Conservation (phyloP, 148 eudicot genomes). For the Vaccinium darrowii region DNA sequence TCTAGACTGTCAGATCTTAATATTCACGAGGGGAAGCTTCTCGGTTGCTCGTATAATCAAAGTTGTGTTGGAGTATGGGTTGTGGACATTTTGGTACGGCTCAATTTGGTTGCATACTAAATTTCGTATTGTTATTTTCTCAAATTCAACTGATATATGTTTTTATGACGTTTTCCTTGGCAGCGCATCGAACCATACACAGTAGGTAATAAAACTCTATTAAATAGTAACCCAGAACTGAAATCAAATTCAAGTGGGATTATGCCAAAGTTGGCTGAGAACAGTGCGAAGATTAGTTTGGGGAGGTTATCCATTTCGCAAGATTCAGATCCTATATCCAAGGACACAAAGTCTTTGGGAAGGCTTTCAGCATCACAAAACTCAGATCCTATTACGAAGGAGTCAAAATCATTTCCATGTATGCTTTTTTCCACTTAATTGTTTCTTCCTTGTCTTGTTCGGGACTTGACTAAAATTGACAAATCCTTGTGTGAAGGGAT, state of each 20-base stretch:
- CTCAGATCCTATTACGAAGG: conserved; percentile 55
- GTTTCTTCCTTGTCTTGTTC: conserved; percentile 9
- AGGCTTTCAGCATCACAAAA: conserved; percentile 60
- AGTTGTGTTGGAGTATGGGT: conserved; percentile 99
- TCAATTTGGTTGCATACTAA: background rate
- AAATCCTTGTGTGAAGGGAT: background rate
- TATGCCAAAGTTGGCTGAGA: conserved; percentile 52
- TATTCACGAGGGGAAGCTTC: conserved; percentile 96
- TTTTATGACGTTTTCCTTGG: conserved; percentile 23
- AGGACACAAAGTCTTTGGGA: conserved; percentile 61
- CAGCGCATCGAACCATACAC: conserved; percentile 92
- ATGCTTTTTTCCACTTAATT: conserved; percentile 25
- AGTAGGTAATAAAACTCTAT: conserved; percentile 34
- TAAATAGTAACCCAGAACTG: conserved; percentile 52
- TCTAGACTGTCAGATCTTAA: conserved; percentile 91
- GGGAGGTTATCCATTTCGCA: conserved; percentile 71
- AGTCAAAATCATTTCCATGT: conserved; percentile 66
- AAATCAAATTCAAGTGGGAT: conserved; percentile 56
- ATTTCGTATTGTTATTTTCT: conserved; percentile 4
- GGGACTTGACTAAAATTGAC: background rate
- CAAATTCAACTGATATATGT: conserved; percentile 18
- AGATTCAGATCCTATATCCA: conserved; percentile 56
- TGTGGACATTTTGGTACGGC: conserved; percentile 83
- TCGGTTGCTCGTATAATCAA: conserved; percentile 95
- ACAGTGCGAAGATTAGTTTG: conserved; percentile 46